A percentile compares a stretch with the other conserved stretches of the same genome.
phyloP scores from a whole-genome alignment of 2,329 filamentous ascomycete genomes.

The Paradendryphiella salina region DNA sequence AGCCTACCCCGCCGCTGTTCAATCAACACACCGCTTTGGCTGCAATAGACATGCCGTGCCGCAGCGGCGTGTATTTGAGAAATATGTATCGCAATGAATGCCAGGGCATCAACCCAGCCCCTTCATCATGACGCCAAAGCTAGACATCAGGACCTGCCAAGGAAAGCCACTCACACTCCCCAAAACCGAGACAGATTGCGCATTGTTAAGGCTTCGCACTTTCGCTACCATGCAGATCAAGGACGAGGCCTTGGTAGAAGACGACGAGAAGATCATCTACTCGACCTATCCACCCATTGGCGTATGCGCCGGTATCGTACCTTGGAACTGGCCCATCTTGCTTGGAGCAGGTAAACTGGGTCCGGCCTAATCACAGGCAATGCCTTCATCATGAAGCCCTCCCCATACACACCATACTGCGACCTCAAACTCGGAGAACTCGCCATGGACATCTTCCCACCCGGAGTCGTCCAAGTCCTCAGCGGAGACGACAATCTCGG shows the following conservation, averaged over 20 bases:
- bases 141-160: slow-evolving; percentile 15
- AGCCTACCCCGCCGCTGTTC: neutral
- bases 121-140: neutral
- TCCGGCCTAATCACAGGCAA: slow-evolving; percentile 62
- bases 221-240: slow-evolving; percentile 34
- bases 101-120: neutral
- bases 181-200: slow-evolving; percentile 19
- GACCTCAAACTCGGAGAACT: slow-evolving; percentile 63
- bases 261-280: slow-evolving; percentile 51
- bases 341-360: slow-evolving; percentile 57
- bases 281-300: slow-evolving; percentile 52
- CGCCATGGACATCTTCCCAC: slow-evolving; percentile 60
- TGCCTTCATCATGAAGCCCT: slow-evolving; percentile 60
- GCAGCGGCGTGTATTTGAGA: neutral
- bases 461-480: slow-evolving; percentile 63
- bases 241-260: slow-evolving; percentile 45
- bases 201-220: slow-evolving; percentile 37
- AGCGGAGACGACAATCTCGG: slow-evolving; percentile 64
- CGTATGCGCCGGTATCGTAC: slow-evolving; percentile 47
- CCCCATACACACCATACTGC: slow-evolving; percentile 60
- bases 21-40: neutral
- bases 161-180: slow-evolving; percentile 31
- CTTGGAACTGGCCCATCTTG: slow-evolving; percentile 50
- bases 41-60: neutral
- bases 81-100: neutral